These are phyloP conservation scores for Xylariaceae sp. DNA, from an alignment of 2,329 filamentous ascomycete species.

Conservation along the genomic window DNA sequence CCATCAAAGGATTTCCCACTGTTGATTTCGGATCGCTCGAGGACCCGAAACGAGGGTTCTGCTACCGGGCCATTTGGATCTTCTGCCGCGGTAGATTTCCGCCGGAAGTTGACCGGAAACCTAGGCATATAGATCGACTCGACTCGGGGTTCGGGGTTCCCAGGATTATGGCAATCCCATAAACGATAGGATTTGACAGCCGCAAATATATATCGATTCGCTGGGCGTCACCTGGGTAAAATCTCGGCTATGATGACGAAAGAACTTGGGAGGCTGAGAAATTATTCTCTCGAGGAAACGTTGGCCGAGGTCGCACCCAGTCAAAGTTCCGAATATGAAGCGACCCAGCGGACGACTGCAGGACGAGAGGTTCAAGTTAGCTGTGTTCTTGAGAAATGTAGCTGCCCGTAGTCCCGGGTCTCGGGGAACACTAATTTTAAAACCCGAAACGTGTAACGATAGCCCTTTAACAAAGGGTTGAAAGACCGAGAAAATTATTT, in stretches of 20 bases:
- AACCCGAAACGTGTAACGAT: constrained; percentile 17
- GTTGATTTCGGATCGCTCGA: constrained; percentile 54
- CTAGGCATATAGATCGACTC: constrained; percentile 59
- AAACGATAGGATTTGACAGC: constrained; percentile 19
- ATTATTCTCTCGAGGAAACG: constrained; percentile 14
- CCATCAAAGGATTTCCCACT: constrained; percentile 55
- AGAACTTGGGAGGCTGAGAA: constrained; percentile 8
- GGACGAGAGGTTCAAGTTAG: constrained; percentile 38
- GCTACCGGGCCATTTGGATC: constrained; percentile 54
- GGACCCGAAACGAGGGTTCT: constrained; percentile 60
- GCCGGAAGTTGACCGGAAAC: constrained; percentile 63
- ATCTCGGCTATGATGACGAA: constrained; percentile 9
- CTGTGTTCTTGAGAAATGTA: constrained; percentile 35
- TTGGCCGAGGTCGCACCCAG: constrained; percentile 18
- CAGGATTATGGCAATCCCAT: constrained; percentile 31
- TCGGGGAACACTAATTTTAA: constrained; percentile 21
- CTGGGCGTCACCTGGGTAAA: constrained; percentile 4
- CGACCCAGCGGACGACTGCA: constrained; percentile 42
- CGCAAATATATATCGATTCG: constrained; percentile 13
- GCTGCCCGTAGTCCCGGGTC: constrained; percentile 25
- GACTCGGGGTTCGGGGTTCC: constrained; percentile 20
- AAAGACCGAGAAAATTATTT: constrained; percentile 1
- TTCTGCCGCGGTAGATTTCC: constrained; percentile 61
- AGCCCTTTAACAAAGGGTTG: not conserved
- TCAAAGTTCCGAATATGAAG: constrained; percentile 25